Evolutionary conservation across 2,329 filamentous ascomycete species (phyloP).

Genomic region (Aureobasidium leucospermi): DNA sequence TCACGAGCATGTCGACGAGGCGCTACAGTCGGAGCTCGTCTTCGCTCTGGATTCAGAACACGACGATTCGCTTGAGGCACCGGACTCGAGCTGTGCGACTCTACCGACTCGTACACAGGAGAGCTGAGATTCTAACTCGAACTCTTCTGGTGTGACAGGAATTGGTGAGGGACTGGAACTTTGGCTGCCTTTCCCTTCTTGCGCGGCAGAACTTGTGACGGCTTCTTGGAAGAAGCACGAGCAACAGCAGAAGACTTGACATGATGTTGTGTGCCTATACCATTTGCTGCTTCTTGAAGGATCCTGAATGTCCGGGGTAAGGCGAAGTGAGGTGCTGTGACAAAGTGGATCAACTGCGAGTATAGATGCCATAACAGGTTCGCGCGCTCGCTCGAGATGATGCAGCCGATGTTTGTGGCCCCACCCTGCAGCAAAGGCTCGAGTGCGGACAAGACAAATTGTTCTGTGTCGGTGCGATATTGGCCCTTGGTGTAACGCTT

Average conservation of each 20-base stretch:
- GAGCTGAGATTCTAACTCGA: not conserved
- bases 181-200: not conserved
- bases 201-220: not conserved
- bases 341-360: not conserved
- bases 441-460: slow-evolving; percentile 8
- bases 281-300: not conserved
- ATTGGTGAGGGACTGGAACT: slow-evolving; percentile 2
- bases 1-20: not conserved
- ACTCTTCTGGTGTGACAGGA: slow-evolving; percentile 3
- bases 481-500: not conserved
- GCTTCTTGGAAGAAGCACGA: not conserved
- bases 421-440: slow-evolving; percentile 5
- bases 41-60: too few relatives aligned
- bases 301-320: not conserved
- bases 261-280: not conserved
- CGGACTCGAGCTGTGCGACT: not conserved
- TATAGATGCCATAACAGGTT: slow-evolving; percentile 14
- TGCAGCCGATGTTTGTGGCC: slow-evolving; percentile 15
- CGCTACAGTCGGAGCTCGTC: not conserved
- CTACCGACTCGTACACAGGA: not conserved
- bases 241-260: too few relatives aligned
- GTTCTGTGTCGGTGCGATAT: not conserved
- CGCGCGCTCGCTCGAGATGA: slow-evolving; percentile 7
- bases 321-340: slow-evolving; percentile 1
- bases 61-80: not conserved